Base-by-base conservation (phyloP, 257 asterid species). In the Solanum chiquidenum region DNA sequence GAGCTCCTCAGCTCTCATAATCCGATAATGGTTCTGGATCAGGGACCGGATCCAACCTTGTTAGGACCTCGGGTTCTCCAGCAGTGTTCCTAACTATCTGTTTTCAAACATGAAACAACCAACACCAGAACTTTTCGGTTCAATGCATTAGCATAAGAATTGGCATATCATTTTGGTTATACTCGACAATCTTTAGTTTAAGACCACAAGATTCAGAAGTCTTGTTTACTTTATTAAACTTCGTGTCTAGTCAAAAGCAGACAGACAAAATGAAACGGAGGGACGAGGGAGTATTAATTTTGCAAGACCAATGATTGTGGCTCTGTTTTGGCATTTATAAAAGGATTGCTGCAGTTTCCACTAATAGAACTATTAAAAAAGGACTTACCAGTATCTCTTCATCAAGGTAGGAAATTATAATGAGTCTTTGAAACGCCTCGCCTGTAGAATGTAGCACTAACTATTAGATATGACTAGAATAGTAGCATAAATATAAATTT, bases 371-470 rank as follows among this genome's bases (percentile, higher is more conserved):
- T 76, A 75, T 62, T 12, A 33, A 27, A 4, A 34, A 25, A 37
- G 29, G 62, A 88, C 94, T 89, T 88, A 95, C 98, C 93, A 96
- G 89, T 87, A 96, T 93, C 94, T 94, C 99, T 12, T 96, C 99
- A 86, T 95, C 98, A 44, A 96, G 98, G 90, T 96, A 96, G 20
- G 99, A 94, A 62, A 96, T 95, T 93, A 96, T 89, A 87, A 94
- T 91, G 34, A 93, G 88, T 90, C 98, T 94, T 88, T 92, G 93
- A 42, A 91, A 91, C 12, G 88, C 74, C 90, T 96, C 95, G 29
- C 98, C 98, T 95, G 93, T 77, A 80, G 77, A 69, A 42, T 25
- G 25, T 14, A 79, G 37, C 25, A n/a, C 71, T n/a, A 77, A 44
- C 84, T 7, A 42, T 79, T 16, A 79, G 12, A 79, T 7, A 29